Evolutionary conservation across 805 yeast species (phyloP).

Genomic region (Blastobotrys chiropterorum): DNA sequence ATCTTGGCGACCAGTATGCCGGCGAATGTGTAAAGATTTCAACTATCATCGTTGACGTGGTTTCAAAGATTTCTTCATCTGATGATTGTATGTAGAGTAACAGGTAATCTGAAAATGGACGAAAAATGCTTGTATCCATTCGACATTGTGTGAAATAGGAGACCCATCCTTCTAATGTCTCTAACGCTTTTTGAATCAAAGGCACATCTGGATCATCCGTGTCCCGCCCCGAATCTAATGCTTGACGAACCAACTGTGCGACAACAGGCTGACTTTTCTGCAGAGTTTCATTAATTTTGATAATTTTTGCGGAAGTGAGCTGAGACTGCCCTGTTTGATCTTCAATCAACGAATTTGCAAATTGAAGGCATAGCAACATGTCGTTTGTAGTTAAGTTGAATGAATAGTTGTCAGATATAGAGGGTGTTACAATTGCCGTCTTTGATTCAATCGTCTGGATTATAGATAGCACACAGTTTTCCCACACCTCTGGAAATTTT

Average conservation of each 20-base stretch:
- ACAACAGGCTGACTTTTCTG: not conserved
- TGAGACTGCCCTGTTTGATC: slow-evolving; percentile 12
- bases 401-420: not conserved
- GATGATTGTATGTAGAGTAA: not conserved
- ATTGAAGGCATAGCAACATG: slow-evolving; percentile 14
- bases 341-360: slow-evolving; percentile 25
- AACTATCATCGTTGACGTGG: slow-evolving; percentile 1
- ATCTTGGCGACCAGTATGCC: slow-evolving; percentile 14
- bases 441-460: slow-evolving; percentile 8
- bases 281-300: not conserved
- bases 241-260: not conserved
- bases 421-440: not conserved
- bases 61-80: not conserved
- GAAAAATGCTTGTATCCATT: not conserved
- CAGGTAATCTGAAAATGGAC: slow-evolving; percentile 3
- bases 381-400: not conserved
- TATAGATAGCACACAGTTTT: slow-evolving; percentile 27
- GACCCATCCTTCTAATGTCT: slow-evolving; percentile 8
- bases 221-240: not conserved
- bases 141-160: slow-evolving; percentile 3
- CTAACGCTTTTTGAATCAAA: not conserved
- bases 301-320: not conserved
- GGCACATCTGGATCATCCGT: not conserved
- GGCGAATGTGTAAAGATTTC: slow-evolving; percentile 4
- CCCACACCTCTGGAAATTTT: slow-evolving; percentile 35